Conservation (phyloP, 148 eudicot species). For the Chenopodium suecicum region DNA sequence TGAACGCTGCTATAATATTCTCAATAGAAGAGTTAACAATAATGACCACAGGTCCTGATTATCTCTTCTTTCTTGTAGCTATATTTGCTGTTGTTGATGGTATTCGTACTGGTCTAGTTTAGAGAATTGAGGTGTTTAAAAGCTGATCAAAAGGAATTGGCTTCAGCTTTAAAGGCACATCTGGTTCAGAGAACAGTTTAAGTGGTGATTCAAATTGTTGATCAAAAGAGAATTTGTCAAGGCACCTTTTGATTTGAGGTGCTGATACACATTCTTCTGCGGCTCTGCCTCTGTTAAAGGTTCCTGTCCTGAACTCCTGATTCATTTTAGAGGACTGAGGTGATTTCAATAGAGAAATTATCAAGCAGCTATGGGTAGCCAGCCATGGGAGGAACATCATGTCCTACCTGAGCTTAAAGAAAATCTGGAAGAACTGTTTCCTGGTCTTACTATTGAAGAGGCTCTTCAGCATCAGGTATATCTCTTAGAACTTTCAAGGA, state of each 20-base stretch:
- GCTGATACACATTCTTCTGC: neutral
- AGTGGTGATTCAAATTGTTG: neutral
- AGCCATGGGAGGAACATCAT: constrained; percentile 27
- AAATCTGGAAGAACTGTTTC: constrained; percentile 51
- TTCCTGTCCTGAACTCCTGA: neutral
- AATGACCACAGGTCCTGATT: neutral
- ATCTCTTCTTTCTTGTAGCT: neutral
- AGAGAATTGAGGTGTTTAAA: neutral
- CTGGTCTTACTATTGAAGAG: constrained; percentile 67
- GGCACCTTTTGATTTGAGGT: neutral
- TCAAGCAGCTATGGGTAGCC: constrained; percentile 32
- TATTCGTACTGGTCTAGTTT: neutral
- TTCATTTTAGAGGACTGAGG: neutral
- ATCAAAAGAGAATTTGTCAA: neutral
- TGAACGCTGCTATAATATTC: neutral
- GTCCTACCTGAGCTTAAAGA: constrained; percentile 51
- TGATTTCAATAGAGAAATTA: neutral
- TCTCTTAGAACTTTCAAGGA: too few relatives aligned
- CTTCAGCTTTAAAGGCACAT: neutral
- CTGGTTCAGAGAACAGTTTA: neutral
- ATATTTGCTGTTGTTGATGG: neutral
- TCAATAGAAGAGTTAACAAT: neutral
- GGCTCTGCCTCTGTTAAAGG: neutral
- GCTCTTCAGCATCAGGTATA: constrained; percentile 73
- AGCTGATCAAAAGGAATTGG: constrained; percentile 1